Conservation (phyloP, 2,329 filamentous ascomycete species). For the Fusarium secorum region DNA sequence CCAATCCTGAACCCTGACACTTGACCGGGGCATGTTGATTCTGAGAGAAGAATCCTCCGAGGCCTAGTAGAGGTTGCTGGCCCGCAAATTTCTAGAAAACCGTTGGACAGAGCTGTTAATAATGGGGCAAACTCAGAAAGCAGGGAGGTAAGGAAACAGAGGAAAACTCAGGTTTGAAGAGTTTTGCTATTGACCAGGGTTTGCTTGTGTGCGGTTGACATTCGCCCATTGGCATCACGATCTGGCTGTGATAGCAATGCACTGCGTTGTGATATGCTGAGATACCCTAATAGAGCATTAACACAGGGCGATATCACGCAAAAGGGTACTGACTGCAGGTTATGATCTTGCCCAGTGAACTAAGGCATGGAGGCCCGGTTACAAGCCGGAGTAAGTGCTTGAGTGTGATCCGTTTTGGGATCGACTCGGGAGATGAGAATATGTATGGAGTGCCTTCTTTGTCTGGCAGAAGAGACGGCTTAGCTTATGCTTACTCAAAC, state of each 20-base stretch:
- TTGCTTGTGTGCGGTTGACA: conserved; percentile 9
- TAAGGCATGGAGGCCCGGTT: conserved; percentile 24
- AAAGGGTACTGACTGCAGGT: conserved; percentile 15
- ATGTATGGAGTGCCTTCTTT: conserved; percentile 30
- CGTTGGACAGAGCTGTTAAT: conserved; percentile 35
- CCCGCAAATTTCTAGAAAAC: conserved; percentile 48
- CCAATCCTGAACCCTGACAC: conserved; percentile 40
- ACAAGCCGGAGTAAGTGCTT: conserved; percentile 31
- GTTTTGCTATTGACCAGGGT: conserved; percentile 40
- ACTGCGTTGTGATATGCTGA: not conserved
- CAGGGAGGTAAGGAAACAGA: conserved; percentile 39
- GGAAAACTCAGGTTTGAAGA: conserved; percentile 39
- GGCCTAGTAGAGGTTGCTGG: conserved; percentile 37
- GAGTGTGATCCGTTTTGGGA: conserved; percentile 28
- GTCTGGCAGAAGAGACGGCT: conserved; percentile 33
- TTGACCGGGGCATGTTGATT: conserved; percentile 39
- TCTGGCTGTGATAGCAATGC: conserved; percentile 15
- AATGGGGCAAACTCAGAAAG: conserved; percentile 36
- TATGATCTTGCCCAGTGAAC: conserved; percentile 7
- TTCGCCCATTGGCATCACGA: conserved; percentile 10
- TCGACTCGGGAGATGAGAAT: conserved; percentile 38
- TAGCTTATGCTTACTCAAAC: conserved; percentile 43
- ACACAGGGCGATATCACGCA: conserved; percentile 28
- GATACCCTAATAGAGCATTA: conserved; percentile 29
- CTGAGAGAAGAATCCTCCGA: conserved; percentile 46